Conservation (phyloP, 192 early-diverging fungal genomes). For the Gamsiella multidivaricata region DNA sequence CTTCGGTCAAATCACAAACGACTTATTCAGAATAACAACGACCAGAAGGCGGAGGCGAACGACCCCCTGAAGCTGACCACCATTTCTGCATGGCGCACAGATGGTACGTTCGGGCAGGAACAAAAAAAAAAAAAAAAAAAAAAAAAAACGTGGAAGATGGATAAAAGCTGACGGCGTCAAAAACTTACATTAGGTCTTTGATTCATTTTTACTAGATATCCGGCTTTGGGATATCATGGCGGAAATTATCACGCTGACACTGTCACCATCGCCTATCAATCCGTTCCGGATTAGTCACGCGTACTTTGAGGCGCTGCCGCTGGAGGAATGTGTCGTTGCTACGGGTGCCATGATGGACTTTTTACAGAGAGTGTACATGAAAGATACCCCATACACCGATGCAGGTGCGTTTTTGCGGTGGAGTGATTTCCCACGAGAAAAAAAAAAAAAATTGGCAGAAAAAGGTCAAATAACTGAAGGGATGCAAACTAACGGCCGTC, state of each 20-base stretch:
- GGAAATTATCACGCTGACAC: constrained; percentile 70
- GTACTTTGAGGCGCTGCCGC: constrained; percentile 69
- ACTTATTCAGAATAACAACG: constrained; percentile 59
- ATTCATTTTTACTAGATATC: constrained; percentile 55
- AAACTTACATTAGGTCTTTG: too few relatives aligned
- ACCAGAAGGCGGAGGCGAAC: constrained; percentile 67
- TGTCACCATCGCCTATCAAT: constrained; percentile 68
- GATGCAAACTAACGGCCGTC: background rate
- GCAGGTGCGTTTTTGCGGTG: constrained; percentile 43
- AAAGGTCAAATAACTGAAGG: background rate
- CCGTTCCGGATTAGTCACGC: constrained; percentile 72
- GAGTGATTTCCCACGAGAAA: background rate
- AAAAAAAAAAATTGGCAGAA: background rate
- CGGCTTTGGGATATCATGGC: constrained; percentile 75
- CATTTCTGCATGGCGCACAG: constrained; percentile 71
- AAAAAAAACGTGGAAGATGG: too few relatives aligned
- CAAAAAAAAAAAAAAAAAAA: too few relatives aligned
- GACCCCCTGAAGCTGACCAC: constrained; percentile 72
- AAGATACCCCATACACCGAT: constrained; percentile 54
- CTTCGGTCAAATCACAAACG: constrained; percentile 69
- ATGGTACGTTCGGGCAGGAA: constrained; percentile 55
- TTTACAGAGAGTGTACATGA: constrained; percentile 67
- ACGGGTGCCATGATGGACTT: constrained; percentile 78
- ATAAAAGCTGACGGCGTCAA: background rate
- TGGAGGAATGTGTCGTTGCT: constrained; percentile 72